Percentiles rank a stretch among this genome's conserved stretches.
phyloP scores from a whole-genome alignment of 2,329 filamentous ascomycete genomes.

The Colletotrichum siamense region DNA sequence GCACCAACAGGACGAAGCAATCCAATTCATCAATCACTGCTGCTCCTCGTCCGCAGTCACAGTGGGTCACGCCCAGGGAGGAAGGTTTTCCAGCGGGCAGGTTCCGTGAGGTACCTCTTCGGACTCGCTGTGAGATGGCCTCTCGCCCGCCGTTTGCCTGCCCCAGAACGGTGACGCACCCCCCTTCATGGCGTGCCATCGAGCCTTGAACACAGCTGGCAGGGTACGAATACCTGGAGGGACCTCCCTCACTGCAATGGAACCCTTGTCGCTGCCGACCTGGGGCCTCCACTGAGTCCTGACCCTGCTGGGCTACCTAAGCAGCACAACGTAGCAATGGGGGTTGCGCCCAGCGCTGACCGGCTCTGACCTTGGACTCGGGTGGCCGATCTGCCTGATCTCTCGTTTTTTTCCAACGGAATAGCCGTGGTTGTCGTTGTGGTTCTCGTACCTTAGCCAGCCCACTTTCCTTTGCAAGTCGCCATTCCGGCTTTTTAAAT shows the following conservation, averaged over 20 bases:
- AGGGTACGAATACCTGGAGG: background rate
- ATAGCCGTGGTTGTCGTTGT: background rate
- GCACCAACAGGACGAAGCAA: background rate
- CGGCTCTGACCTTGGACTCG: conserved; percentile 3
- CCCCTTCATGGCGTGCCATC: background rate
- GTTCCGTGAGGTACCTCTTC: background rate
- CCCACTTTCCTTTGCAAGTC: conserved; percentile 12
- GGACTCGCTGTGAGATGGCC: background rate
- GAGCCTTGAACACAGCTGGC: background rate
- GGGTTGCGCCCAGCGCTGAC: background rate
- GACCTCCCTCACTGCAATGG: background rate
- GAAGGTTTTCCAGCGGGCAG: background rate
- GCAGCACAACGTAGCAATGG: background rate
- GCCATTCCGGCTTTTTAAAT: background rate
- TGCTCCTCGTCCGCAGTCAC: background rate
- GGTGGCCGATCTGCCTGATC: background rate
- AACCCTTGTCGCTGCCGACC: background rate
- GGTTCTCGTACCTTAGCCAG: background rate
- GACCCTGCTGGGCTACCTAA: background rate
- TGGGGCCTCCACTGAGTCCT: background rate
- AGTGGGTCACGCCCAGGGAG: background rate
- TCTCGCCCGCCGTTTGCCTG: background rate
- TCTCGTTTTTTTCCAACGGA: background rate
- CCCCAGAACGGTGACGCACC: background rate
- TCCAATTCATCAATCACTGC: background rate